Conservation (phyloP, 495 filamentous ascomycete genomes). For the Xylaria telfairii region DNA sequence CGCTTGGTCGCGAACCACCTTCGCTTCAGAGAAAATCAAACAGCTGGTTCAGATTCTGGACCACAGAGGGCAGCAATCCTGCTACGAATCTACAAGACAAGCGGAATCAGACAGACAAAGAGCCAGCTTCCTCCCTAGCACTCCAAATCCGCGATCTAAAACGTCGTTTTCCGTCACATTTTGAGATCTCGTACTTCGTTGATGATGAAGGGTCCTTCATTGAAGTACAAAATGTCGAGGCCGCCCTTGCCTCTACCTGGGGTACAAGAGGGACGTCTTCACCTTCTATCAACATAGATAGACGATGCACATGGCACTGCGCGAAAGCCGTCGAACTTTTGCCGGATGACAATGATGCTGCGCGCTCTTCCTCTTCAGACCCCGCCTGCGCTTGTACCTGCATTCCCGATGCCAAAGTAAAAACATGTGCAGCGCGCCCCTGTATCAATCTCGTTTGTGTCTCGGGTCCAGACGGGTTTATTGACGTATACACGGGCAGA, state of each 20-base stretch:
- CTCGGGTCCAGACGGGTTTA: conserved; percentile 90
- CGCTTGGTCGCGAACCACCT: conserved; percentile 26
- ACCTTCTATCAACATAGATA: not conserved
- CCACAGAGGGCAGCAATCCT: not conserved
- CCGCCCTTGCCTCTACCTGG: conserved; percentile 22
- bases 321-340: conserved; percentile 25
- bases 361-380: conserved; percentile 30
- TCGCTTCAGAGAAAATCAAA: not conserved
- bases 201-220: conserved; percentile 78
- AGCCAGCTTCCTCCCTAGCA: conserved; percentile 52
- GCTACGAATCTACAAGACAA: not conserved
- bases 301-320: conserved; percentile 38
- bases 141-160: conserved; percentile 66
- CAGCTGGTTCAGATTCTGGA: conserved; percentile 20
- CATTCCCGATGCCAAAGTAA: not conserved
- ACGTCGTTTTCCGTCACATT: conserved; percentile 55
- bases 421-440: conserved; percentile 24
- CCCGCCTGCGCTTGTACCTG: conserved; percentile 21
- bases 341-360: conserved; percentile 32
- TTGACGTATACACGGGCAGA: conserved; percentile 75
- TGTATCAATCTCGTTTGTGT: conserved; percentile 70
- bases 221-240: conserved; percentile 52
- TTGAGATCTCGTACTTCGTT: conserved; percentile 74
- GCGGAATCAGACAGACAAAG: not conserved
- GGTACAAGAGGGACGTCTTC: not conserved